phyloP scores from a whole-genome alignment of 2,329 filamentous ascomycete genomes.

The Colletotrichum lupini region DNA sequence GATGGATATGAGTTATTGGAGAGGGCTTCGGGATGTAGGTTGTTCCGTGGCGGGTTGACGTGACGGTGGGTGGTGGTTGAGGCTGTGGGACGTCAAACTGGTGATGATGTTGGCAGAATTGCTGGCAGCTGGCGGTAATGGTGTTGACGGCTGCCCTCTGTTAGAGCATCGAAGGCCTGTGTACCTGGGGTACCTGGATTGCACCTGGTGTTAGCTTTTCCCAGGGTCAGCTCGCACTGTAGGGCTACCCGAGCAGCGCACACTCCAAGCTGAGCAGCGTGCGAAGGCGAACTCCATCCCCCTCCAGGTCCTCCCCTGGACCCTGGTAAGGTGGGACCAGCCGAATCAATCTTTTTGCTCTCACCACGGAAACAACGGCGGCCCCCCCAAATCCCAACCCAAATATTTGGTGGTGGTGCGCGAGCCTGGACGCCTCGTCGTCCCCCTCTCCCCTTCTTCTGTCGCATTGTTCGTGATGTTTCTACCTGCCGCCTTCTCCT shows the following conservation, averaged over 20 bases:
- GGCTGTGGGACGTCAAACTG: constrained; percentile 11
- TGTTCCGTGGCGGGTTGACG: neutral
- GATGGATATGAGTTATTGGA: neutral
- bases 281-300: constrained; percentile 8
- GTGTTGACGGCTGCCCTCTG: neutral
- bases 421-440: constrained; percentile 2
- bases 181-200: neutral
- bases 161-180: neutral
- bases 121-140: neutral
- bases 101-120: constrained; percentile 27
- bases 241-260: constrained; percentile 21
- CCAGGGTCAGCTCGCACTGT: constrained; percentile 31
- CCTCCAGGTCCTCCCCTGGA: neutral
- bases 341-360: constrained; percentile 16
- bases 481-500: constrained; percentile 9
- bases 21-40: neutral
- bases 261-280: constrained; percentile 11
- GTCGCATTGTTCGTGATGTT: constrained; percentile 23
- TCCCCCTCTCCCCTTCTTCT: neutral
- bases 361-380: constrained; percentile 28
- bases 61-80: constrained; percentile 14
- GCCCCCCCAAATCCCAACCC: neutral
- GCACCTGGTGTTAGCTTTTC: neutral
- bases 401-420: constrained; percentile 10
- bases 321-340: constrained; percentile 6